A percentile compares a stretch with the other conserved stretches of the same genome.
Conservation (phyloP, 257 asterid genomes). For the Osmanthus fragrans region DNA sequence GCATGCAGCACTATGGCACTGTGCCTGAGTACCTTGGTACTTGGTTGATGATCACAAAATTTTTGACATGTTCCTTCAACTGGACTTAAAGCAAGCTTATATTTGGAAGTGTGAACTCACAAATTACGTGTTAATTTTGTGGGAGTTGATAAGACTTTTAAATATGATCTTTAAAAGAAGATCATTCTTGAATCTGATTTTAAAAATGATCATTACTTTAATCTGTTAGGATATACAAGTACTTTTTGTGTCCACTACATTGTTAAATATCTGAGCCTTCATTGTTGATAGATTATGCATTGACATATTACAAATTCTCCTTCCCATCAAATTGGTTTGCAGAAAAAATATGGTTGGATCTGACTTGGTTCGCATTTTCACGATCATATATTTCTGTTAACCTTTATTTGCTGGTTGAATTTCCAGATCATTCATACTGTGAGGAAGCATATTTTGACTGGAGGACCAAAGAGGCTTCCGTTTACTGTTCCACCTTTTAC, state of each 20-base stretch:
- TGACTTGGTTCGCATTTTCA: not conserved
- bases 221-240: not conserved
- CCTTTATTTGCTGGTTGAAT: slow-evolving; percentile 25
- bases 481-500: slow-evolving; percentile 88
- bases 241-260: not conserved
- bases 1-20: not conserved
- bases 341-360: not conserved
- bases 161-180: not conserved
- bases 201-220: not conserved
- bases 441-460: slow-evolving; percentile 84
- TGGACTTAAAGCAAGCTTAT: not conserved
- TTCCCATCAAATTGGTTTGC: not conserved
- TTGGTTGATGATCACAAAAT: not conserved
- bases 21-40: not conserved
- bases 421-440: slow-evolving; percentile 75
- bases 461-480: slow-evolving; percentile 92
- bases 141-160: not conserved
- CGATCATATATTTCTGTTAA: slow-evolving; percentile 10
- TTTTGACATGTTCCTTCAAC: not conserved
- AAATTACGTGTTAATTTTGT: not conserved
- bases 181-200: no score
- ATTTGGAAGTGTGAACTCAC: not conserved
- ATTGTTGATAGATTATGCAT: not conserved
- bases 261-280: not conserved
- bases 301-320: not conserved